Percentiles rank a stretch among this genome's conserved stretches.
Conservation (phyloP, 2,329 filamentous ascomycete genomes). For the Cladosporium colombiae region DNA sequence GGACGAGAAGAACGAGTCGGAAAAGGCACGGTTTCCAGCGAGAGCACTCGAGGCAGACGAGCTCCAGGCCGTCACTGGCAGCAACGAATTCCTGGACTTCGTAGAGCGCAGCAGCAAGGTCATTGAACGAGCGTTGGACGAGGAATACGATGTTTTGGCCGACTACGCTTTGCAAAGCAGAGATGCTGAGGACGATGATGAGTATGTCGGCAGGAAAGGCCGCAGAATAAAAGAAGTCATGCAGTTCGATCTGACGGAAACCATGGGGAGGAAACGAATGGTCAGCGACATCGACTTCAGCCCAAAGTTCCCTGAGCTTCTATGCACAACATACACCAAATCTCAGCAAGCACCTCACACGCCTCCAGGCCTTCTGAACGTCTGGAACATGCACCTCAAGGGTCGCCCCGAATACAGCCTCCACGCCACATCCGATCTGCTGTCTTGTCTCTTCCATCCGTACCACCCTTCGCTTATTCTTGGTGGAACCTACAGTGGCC, state of each 20-base stretch:
- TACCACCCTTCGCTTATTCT: conserved; percentile 97
- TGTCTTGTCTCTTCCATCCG: conserved; percentile 96
- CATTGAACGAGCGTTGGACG: conserved; percentile 89
- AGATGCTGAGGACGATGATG: conserved; percentile 69
- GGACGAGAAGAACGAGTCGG: conserved; percentile 47
- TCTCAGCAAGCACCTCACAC: conserved; percentile 67
- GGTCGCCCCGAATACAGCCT: conserved; percentile 95
- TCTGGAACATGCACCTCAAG: conserved; percentile 96
- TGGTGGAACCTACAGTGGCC: conserved; percentile 93
- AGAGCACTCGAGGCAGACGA: conserved; percentile 82
- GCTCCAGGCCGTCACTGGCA: conserved; percentile 83
- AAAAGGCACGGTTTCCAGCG: conserved; percentile 66
- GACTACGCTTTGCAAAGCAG: conserved; percentile 84
- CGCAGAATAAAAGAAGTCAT: conserved; percentile 81
- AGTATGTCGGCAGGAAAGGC: conserved; percentile 70
- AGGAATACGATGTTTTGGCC: conserved; percentile 93
- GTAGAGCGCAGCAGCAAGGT: conserved; percentile 95
- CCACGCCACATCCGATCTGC: conserved; percentile 91
- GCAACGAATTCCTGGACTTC: conserved; percentile 92
- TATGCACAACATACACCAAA: conserved; percentile 95
- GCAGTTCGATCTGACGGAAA: conserved; percentile 80
- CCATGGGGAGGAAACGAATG: conserved; percentile 97
- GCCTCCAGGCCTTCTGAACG: conserved; percentile 87
- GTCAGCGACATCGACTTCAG: conserved; percentile 95
- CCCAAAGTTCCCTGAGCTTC: conserved; percentile 83